Evolutionary conservation across 352 stramenopile genomes (phyloP).

Genomic region (Pythium grandisporangium): DNA sequence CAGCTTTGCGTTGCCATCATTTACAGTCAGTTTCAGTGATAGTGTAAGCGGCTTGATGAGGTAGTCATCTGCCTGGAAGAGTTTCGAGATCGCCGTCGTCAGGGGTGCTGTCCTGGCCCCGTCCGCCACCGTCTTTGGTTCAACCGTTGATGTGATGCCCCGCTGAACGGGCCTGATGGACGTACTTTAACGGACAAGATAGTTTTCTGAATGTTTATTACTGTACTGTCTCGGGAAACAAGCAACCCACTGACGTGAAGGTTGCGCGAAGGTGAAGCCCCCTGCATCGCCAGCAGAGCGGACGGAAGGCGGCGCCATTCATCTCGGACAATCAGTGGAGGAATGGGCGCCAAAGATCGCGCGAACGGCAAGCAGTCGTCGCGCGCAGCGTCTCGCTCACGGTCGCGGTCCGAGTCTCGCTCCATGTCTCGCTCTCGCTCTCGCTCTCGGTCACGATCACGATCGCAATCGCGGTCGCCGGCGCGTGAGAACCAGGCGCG

Average conservation of each 20-base stretch:
- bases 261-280: not conserved
- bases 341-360: not conserved
- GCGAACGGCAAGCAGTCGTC: not conserved
- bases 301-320: too few species aligned
- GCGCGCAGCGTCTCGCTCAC: too few species aligned
- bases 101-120: not conserved
- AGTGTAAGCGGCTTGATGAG: slow-evolving; percentile 65
- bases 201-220: not conserved
- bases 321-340: too few species aligned
- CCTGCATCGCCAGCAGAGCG: too few species aligned
- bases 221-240: not conserved
- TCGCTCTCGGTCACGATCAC: not conserved
- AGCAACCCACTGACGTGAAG: not conserved
- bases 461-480: slow-evolving; percentile 7
- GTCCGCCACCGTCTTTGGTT: not conserved
- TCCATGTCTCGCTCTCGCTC: not conserved
- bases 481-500: slow-evolving; percentile 3
- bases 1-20: slow-evolving; percentile 73
- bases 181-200: not conserved
- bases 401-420: not conserved
- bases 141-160: too few species aligned
- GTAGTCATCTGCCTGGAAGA: slow-evolving; percentile 51
- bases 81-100: slow-evolving; percentile 9
- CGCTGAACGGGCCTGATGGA: too few species aligned
- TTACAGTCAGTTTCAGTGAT: slow-evolving; percentile 74